These are phyloP conservation scores for Trifolium fragiferum DNA, from an alignment of 306 rosid species.

Conservation along the genomic window DNA sequence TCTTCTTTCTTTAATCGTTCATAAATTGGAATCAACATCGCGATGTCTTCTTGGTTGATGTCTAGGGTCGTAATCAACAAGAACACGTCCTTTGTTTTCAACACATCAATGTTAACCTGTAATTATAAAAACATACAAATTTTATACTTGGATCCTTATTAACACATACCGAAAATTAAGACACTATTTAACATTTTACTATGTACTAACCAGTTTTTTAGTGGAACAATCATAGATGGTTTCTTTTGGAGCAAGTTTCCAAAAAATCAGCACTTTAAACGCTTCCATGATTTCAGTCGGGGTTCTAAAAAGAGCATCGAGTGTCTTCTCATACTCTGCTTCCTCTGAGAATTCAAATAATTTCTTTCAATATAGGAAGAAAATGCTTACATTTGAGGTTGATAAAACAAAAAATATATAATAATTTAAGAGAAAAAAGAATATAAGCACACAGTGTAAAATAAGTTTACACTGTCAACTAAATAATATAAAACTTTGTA, in stretches of 20 bases:
- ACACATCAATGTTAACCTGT: constrained; percentile 46
- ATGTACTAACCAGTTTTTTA: constrained; percentile 43
- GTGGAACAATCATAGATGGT: constrained; percentile 55
- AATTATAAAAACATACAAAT: background rate
- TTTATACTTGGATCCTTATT: no score
- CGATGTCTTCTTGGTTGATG: constrained; percentile 44
- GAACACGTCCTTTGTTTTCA: constrained; percentile 49
- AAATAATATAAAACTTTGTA: no score
- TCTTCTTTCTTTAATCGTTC: constrained; percentile 42
- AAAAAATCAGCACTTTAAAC: constrained; percentile 39
- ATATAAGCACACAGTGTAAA: no score
- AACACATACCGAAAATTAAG: no score
- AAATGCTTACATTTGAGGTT: no score
- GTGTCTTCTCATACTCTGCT: constrained; percentile 7
- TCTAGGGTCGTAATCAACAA: constrained; percentile 54
- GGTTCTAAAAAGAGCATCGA: constrained; percentile 30
- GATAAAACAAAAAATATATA: no score
- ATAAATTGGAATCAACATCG: constrained; percentile 37
- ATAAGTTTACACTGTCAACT: no score
- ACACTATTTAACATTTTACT: no score
- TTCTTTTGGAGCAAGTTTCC: constrained; percentile 33
- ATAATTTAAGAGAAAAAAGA: no score
- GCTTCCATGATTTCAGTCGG: constrained; percentile 49
- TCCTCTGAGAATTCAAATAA: constrained; percentile 36
- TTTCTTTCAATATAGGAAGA: no score